phyloP scores from a whole-genome alignment of 345 rosid species.

The Eucalyptus pumila region DNA sequence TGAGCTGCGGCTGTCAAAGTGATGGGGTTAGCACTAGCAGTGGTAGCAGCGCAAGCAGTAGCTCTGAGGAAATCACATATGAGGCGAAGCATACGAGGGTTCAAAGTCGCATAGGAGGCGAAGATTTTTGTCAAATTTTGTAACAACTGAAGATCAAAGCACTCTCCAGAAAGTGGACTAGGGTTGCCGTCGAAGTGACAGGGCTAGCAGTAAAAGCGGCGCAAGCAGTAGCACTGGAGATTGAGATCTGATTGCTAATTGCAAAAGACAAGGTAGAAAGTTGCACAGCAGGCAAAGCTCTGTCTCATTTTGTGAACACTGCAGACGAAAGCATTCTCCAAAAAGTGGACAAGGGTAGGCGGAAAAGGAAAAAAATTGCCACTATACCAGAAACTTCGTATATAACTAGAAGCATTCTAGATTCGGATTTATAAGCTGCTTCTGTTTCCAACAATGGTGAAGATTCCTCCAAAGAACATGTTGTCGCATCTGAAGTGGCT shows the following conservation, averaged over 20 bases:
- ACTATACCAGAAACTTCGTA: neutral
- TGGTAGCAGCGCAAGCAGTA: conserved; percentile 80
- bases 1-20: conserved; percentile 46
- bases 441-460: neutral
- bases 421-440: neutral
- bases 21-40: conserved; percentile 9
- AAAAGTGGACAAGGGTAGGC: conserved; percentile 6
- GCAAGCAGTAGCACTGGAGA: neutral
- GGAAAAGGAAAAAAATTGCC: neutral
- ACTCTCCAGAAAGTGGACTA: conserved; percentile 7
- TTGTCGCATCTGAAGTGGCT: neutral
- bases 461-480: neutral
- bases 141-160: neutral
- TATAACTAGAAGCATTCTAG: neutral
- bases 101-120: conserved; percentile 27
- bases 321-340: conserved; percentile 9
- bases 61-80: conserved; percentile 21
- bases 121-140: neutral
- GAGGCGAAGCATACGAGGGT: neutral
- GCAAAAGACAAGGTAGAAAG: conserved; percentile 47
- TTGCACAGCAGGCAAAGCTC: conserved; percentile 12
- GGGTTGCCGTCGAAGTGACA: neutral
- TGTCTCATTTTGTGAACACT: conserved; percentile 3
- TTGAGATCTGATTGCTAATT: conserved; percentile 2
- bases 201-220: neutral